phyloP scores from a whole-genome alignment of 768 basidiomycete genomes.

The Russula sp. region DNA sequence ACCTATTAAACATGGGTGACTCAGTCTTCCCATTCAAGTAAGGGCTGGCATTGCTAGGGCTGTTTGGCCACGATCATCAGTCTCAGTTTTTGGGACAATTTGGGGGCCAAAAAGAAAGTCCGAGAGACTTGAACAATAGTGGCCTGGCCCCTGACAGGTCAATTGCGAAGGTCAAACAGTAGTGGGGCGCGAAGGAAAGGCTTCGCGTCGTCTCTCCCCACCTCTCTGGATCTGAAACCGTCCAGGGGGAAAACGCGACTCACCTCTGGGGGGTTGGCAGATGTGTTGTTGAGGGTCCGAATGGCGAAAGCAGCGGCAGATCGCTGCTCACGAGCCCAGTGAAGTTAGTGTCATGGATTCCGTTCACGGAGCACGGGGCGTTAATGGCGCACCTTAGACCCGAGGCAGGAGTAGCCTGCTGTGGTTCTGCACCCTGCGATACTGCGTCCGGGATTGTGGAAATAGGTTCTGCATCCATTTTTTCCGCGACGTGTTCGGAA shows the following conservation, averaged over 20 bases:
- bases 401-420: slow-evolving; percentile 4
- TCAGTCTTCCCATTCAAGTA: slow-evolving; percentile 20
- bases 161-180: neutral
- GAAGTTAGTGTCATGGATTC: neutral
- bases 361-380: no score
- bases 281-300: slow-evolving; percentile 25
- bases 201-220: neutral
- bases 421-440: slow-evolving; percentile 1
- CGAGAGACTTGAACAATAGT: neutral
- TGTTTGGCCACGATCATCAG: slow-evolving; percentile 1
- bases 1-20: slow-evolving; percentile 11
- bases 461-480: neutral
- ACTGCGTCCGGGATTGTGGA: neutral
- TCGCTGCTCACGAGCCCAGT: neutral
- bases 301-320: slow-evolving; percentile 12
- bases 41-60: slow-evolving; percentile 15
- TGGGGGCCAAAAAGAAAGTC: neutral
- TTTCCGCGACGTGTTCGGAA: neutral
- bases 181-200: neutral
- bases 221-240: neutral
- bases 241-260: slow-evolving; percentile 15
- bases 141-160: neutral
- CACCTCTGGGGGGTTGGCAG: slow-evolving; percentile 34
- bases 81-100: neutral
- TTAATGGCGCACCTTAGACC: slow-evolving; percentile 6